These are phyloP conservation scores for Piper betle DNA, from an alignment of 164 flowering plant species.

Conservation along the genomic window DNA sequence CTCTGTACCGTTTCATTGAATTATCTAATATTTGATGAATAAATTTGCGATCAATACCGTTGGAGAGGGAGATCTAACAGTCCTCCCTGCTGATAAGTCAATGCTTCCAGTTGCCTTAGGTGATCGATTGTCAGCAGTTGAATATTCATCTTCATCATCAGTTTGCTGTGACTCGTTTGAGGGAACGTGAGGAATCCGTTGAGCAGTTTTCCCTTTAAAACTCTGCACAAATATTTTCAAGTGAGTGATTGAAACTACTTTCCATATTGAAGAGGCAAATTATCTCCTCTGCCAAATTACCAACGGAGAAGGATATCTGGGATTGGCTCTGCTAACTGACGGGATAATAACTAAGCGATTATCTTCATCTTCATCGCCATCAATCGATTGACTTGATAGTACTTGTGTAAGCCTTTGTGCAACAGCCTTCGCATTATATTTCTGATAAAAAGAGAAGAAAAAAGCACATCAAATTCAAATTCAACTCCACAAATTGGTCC, in stretches of 20 bases:
- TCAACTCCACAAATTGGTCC: neutral
- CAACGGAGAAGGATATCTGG: conserved; percentile 1
- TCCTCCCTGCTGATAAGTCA: conserved; percentile 42
- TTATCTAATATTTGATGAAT: neutral
- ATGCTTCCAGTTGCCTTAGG: conserved; percentile 21
- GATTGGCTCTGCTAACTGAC: neutral
- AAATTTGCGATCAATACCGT: conserved; percentile 19
- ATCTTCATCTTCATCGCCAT: conserved; percentile 40
- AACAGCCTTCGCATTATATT: conserved; percentile 51
- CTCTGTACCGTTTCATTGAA: neutral
- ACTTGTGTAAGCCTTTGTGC: conserved; percentile 78
- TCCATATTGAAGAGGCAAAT: neutral
- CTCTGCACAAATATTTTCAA: conserved; percentile 17
- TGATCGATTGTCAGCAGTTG: conserved; percentile 24
- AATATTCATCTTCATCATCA: conserved; percentile 18
- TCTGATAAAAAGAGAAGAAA: conserved; percentile 14
- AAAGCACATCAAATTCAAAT: neutral
- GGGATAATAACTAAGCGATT: conserved; percentile 9
- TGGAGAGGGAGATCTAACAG: conserved; percentile 32
- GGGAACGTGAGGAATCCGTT: conserved; percentile 69
- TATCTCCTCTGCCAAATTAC: neutral
- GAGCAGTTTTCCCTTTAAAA: conserved; percentile 56
- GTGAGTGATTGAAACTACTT: neutral
- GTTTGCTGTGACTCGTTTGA: conserved; percentile 25
- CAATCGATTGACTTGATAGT: conserved; percentile 42